These are phyloP conservation scores for Amanita brunnescens DNA, from an alignment of 768 basidiomycete genomes.

Conservation along the genomic window DNA sequence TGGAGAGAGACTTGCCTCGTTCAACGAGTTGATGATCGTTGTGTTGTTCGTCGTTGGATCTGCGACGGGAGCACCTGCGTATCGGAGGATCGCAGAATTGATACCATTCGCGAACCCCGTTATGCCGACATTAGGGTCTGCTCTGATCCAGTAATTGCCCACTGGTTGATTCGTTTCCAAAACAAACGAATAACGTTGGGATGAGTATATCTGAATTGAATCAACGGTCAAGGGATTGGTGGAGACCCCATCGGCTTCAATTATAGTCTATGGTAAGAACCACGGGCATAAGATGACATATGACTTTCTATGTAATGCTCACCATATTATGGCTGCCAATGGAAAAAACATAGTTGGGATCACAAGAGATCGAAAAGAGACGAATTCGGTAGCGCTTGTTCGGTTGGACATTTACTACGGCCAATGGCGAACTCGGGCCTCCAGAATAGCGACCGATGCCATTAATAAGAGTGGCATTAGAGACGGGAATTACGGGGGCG, in stretches of 20 bases:
- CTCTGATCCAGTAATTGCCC: conserved; percentile 38
- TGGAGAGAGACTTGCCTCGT: conserved; percentile 8
- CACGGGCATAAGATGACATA: background rate
- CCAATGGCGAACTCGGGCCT: conserved; percentile 30
- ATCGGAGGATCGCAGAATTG: conserved; percentile 48
- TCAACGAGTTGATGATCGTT: background rate
- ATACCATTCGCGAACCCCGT: conserved; percentile 28
- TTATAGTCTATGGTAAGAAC: conserved; percentile 19
- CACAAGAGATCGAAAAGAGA: conserved; percentile 42
- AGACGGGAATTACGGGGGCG: conserved; percentile 6
- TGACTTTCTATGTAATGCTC: conserved; percentile 7
- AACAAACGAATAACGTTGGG: conserved; percentile 38
- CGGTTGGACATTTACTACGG: conserved; percentile 34
- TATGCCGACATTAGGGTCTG: conserved; percentile 17
- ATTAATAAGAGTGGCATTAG: conserved; percentile 43
- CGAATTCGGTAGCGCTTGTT: conserved; percentile 47
- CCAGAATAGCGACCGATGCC: conserved; percentile 37
- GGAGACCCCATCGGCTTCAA: conserved; percentile 31
- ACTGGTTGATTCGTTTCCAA: conserved; percentile 27
- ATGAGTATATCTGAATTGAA: conserved; percentile 31
- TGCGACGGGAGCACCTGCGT: conserved; percentile 28
- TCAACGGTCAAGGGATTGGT: conserved; percentile 27
- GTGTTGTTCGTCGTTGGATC: conserved; percentile 26
- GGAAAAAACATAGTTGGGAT: conserved; percentile 34
- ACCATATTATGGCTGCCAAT: conserved; percentile 32